Evolutionary conservation across 148 eudicot species (phyloP), one percentile per base, ranked within the genome.

Genomic region (Silene conica): DNA sequence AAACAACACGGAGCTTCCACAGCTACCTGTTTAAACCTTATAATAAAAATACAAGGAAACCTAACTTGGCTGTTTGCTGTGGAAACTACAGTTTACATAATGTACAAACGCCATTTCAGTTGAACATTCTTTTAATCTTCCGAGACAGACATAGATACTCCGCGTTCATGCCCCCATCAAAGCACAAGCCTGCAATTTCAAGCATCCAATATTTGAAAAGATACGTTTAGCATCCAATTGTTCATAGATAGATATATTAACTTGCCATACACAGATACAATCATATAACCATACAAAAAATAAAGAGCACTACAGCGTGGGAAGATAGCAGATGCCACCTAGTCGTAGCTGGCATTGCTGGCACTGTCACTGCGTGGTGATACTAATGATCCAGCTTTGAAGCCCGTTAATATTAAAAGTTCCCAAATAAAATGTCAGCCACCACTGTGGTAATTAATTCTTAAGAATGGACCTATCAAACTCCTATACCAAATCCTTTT

Each of bases 21-120:
- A 70, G 45, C 68, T 71, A 70, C 70, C 58, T 58, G 69, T 64
- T 18, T 57, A 57, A 50, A 75, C 23, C 62, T 60, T 70, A 26
- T 23, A 23, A 26, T 23, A 23, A 38, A 38, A 6, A 57, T 34
- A 57, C 19, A 63, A 25, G 71, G 38, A 62, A 68, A 50, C 25
- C 72, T 58, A 65, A 58, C 57, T 31, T 55, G 18, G 23, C 66
- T 31, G 21, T 72, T 65, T 74, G 64, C 68, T 56, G 80, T 26
- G 52, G 64, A 69, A 57, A 79, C 78, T 62, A 74, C 70, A 63
- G 56, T 70, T 45, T 70, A 63, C 69, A 74, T 19, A 71, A 75
- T 74, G 75, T 75, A 80, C 82, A 73, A 46, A 58, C 59, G 56
- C 72, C 82, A 79, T 73, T 71, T 58, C 38, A 71, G 67, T 43